These are phyloP conservation scores for Candida broadrunensis DNA, from an alignment of 805 yeast genomes.

Conservation along the genomic window DNA sequence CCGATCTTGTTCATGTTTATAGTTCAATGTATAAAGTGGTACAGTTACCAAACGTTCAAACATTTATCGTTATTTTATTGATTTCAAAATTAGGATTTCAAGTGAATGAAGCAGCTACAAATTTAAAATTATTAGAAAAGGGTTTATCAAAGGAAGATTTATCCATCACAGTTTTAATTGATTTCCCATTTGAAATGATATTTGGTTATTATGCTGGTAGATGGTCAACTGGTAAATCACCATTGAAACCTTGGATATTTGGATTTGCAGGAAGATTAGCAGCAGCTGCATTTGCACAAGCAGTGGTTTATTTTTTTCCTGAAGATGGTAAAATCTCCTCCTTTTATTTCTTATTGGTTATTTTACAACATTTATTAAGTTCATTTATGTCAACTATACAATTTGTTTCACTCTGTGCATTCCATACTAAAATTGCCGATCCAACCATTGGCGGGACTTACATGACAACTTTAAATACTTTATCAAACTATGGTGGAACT, in stretches of 20 bases:
- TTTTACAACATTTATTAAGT: conserved; percentile 77
- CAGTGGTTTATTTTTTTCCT: conserved; percentile 74
- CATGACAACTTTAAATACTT: conserved; percentile 92
- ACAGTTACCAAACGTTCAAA: conserved; percentile 65
- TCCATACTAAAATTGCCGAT: conserved; percentile 94
- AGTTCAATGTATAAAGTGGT: conserved; percentile 66
- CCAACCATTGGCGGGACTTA: conserved; percentile 96
- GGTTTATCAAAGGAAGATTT: conserved; percentile 93
- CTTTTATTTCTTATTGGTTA: conserved; percentile 65
- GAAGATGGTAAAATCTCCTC: conserved; percentile 42
- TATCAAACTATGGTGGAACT: conserved; percentile 92
- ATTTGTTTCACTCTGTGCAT: conserved; percentile 90
- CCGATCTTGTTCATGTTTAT: conserved; percentile 45
- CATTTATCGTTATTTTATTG: conserved; percentile 70
- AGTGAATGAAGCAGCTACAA: conserved; percentile 94
- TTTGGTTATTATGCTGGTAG: conserved; percentile 96
- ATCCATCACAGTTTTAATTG: conserved; percentile 87
- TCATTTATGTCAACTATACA: conserved; percentile 94
- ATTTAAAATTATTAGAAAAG: conserved; percentile 81
- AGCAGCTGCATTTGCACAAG: conserved; percentile 75
- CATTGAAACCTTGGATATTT: conserved; percentile 84
- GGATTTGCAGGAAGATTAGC: conserved; percentile 80
- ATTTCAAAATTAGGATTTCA: conserved; percentile 90
- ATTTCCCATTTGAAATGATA: conserved; percentile 92
- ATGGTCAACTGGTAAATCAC: conserved; percentile 80